phyloP scores from a whole-genome alignment of 2,329 filamentous ascomycete genomes.

The Cladosporium velox region DNA sequence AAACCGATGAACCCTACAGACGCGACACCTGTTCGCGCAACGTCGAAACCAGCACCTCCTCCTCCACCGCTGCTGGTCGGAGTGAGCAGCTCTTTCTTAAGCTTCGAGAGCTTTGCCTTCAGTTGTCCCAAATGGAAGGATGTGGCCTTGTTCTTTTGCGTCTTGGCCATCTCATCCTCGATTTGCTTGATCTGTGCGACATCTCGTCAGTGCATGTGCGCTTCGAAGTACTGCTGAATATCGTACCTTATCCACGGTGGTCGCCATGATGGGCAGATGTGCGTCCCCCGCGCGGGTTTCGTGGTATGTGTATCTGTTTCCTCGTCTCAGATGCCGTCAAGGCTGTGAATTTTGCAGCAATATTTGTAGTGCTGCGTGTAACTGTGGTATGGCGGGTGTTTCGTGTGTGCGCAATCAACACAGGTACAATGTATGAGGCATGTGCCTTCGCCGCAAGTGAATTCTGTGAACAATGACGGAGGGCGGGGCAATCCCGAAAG shows the following conservation, averaged over 20 bases:
- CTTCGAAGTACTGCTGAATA: background rate
- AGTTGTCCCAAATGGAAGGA: conserved; percentile 65
- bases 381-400: background rate
- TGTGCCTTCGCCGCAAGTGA: conserved; percentile 7
- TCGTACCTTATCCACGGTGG: conserved; percentile 88
- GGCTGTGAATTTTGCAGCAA: background rate
- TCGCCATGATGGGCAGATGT: conserved; percentile 67
- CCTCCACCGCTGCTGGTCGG: conserved; percentile 78
- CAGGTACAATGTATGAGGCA: background rate
- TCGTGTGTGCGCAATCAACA: background rate
- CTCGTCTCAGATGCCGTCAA: background rate
- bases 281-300: conserved; percentile 12
- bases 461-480: conserved; percentile 17
- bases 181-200: conserved; percentile 83
- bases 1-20: conserved; percentile 98
- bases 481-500: conserved; percentile 2
- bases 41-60: conserved; percentile 90
- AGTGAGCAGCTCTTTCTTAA: conserved; percentile 93
- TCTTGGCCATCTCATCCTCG: conserved; percentile 96
- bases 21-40: conserved; percentile 94
- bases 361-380: background rate
- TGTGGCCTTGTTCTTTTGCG: conserved; percentile 66
- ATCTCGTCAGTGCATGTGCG: conserved; percentile 38
- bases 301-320: background rate
- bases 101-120: conserved; percentile 96